These are phyloP conservation scores for Agaricales sp. DNA, from an alignment of 1,284 basidiomycete species.

Conservation along the genomic window DNA sequence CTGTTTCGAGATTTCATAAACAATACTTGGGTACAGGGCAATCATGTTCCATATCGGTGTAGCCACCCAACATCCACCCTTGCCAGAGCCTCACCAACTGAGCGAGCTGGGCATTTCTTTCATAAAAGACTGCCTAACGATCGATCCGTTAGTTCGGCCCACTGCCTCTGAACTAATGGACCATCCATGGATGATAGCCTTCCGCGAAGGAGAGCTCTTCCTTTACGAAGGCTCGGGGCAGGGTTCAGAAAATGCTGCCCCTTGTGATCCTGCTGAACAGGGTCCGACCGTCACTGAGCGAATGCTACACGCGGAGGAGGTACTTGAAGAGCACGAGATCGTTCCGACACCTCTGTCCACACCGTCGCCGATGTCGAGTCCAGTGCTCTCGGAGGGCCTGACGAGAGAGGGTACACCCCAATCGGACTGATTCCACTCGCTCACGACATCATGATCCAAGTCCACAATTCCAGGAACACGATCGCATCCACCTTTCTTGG, in stretches of 20 bases:
- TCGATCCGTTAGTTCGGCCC: constrained; percentile 81
- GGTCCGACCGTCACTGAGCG: background rate
- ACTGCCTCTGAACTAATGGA: constrained; percentile 79
- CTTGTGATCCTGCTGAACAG: background rate
- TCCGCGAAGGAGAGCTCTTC: constrained; percentile 51
- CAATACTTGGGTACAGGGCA: constrained; percentile 45
- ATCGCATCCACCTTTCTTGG: no score
- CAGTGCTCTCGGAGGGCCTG: no score
- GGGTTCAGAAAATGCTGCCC: background rate
- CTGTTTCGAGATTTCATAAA: constrained; percentile 9
- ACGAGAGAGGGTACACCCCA: no score
- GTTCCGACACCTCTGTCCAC: background rate
- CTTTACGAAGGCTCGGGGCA: constrained; percentile 57
- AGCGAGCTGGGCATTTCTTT: constrained; percentile 90
- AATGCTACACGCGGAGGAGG: constrained; percentile 1
- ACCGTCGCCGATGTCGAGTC: background rate
- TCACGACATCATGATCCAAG: no score
- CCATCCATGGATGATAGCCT: constrained; percentile 87
- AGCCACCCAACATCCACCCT: constrained; percentile 91
- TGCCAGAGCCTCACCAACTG: constrained; percentile 88
- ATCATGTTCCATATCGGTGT: constrained; percentile 99
- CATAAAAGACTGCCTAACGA: constrained; percentile 84
- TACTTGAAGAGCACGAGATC: background rate
- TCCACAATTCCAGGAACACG: no score
- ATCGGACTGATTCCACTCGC: no score